Conservation (phyloP, 495 filamentous ascomycete species). For the Achaetomiella virescens region DNA sequence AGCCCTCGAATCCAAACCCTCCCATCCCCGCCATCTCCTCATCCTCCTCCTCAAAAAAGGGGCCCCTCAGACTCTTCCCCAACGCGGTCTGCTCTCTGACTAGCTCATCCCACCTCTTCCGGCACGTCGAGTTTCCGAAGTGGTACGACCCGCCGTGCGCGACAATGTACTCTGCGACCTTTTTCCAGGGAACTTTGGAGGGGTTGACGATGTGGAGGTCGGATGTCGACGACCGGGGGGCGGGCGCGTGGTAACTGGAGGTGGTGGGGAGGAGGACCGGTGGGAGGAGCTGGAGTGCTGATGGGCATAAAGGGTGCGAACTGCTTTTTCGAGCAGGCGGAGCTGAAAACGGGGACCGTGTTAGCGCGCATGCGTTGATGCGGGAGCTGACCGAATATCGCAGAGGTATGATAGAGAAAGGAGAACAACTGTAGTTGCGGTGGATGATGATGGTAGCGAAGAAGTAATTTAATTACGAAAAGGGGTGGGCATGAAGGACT, state of each 20-base stretch:
- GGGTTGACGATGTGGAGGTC: slow-evolving; percentile 11
- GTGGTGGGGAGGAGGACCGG: background rate
- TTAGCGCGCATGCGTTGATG: too few relatives aligned
- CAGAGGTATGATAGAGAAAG: too few relatives aligned
- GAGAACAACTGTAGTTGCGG: too few relatives aligned
- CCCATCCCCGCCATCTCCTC: background rate
- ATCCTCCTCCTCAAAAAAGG: slow-evolving; percentile 13
- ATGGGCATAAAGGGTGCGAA: slow-evolving; percentile 32
- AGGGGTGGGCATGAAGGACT: too few relatives aligned
- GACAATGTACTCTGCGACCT: slow-evolving; percentile 66
- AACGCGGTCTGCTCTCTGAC: slow-evolving; percentile 16
- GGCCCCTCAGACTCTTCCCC: slow-evolving; percentile 7
- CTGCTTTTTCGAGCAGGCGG: slow-evolving; percentile 43
- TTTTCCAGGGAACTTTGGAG: slow-evolving; percentile 73
- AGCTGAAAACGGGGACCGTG: too few relatives aligned
- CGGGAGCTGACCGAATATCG: too few relatives aligned
- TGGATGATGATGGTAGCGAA: too few relatives aligned
- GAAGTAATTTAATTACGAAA: too few relatives aligned
- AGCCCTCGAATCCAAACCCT: background rate
- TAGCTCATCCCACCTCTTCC: slow-evolving; percentile 70
- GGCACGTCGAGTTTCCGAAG: slow-evolving; percentile 83
- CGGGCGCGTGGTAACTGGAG: slow-evolving; percentile 12
- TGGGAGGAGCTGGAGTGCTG: background rate
- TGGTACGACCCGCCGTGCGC: slow-evolving; percentile 68
- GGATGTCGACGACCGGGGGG: slow-evolving; percentile 21